Evolutionary conservation across 352 stramenopile genomes (phyloP).

Genomic region (Phytophthora kernoviae): DNA sequence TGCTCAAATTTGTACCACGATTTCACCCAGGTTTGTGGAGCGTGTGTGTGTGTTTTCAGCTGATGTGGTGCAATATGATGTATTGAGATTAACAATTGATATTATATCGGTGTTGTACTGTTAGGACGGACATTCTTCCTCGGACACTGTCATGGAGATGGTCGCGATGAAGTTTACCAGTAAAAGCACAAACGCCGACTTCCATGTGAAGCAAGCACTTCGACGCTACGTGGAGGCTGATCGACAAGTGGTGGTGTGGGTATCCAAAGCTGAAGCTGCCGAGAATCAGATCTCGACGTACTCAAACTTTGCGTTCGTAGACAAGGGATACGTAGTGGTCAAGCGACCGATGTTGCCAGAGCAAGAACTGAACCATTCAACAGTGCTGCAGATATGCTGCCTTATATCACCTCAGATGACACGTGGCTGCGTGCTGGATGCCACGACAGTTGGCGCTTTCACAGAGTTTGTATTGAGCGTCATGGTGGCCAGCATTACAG

Average conservation of each 20-base stretch:
- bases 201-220: constrained; percentile 61
- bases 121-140: constrained; percentile 26
- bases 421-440: constrained; percentile 21
- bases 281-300: constrained; percentile 38
- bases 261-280: constrained; percentile 52
- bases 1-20: constrained; percentile 21
- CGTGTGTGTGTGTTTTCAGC: neutral
- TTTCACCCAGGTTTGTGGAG: constrained; percentile 16
- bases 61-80: neutral
- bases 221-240: constrained; percentile 58
- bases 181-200: constrained; percentile 54
- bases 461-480: constrained; percentile 56
- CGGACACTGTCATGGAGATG: constrained; percentile 62
- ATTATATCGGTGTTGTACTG: constrained; percentile 12
- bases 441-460: constrained; percentile 34
- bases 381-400: constrained; percentile 57
- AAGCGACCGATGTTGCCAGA: constrained; percentile 35
- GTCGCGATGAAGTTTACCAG: constrained; percentile 57
- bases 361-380: constrained; percentile 20
- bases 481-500: constrained; percentile 43
- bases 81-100: constrained; percentile 6
- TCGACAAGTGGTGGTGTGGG: constrained; percentile 64
- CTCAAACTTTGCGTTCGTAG: constrained; percentile 50
- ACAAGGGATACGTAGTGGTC: constrained; percentile 70
- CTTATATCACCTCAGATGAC: constrained; percentile 58